Conservation (phyloP, 2,329 filamentous ascomycete species). For the Ceratocystis colombiana region DNA sequence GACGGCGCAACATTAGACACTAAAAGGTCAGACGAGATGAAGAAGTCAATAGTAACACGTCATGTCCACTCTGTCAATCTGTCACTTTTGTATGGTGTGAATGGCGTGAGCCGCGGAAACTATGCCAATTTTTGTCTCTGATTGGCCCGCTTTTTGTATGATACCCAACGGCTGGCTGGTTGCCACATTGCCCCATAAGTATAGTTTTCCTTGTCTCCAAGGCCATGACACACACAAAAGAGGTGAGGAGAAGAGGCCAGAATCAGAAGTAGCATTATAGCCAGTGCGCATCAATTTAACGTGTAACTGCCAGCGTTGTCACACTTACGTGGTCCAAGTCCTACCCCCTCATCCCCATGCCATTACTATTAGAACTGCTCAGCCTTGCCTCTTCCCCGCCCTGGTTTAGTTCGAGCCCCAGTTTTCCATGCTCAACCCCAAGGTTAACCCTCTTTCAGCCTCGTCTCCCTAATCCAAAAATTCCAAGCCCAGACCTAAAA, state of each 20-base stretch:
- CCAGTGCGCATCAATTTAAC: too few species aligned
- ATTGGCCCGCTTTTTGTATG: not conserved
- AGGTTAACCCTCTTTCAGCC: not conserved
- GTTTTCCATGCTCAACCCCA: not conserved
- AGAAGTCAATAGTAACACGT: too few species aligned
- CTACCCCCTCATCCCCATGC: not conserved
- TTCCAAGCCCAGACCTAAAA: not conserved
- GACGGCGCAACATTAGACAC: too few species aligned
- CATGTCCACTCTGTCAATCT: too few species aligned
- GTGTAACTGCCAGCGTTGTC: too few species aligned
- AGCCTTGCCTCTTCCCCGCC: not conserved
- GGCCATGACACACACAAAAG: not conserved
- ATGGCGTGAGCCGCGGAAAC: not conserved
- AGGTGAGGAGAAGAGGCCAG: not conserved
- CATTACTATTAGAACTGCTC: not conserved
- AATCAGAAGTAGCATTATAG: too few species aligned
- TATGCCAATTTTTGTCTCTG: too few species aligned
- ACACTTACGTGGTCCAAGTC: too few species aligned
- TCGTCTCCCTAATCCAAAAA: not conserved
- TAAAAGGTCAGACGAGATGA: too few species aligned
- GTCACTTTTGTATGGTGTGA: too few species aligned
- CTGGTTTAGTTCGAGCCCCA: not conserved
- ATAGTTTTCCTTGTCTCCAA: not conserved
- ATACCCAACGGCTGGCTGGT: not conserved
- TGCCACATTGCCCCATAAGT: not conserved